These are phyloP conservation scores for Trametes hirsuta DNA, from an alignment of 1,284 basidiomycete species.

Conservation along the genomic window DNA sequence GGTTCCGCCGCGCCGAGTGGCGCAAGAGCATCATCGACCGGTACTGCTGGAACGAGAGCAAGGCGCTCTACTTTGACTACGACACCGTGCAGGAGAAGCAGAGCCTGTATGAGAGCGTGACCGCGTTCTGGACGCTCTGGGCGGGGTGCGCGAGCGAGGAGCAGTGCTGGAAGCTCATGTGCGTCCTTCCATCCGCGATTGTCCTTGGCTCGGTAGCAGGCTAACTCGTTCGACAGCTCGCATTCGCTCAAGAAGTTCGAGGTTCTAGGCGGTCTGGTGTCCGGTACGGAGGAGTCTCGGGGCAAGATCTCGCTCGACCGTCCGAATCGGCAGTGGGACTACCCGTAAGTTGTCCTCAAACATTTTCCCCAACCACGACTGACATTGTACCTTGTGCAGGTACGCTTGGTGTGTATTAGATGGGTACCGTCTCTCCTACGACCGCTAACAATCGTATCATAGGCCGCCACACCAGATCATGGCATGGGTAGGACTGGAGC, in stretches of 20 bases:
- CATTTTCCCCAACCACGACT: constrained; percentile 9
- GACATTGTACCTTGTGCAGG: constrained; percentile 37
- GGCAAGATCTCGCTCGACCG: constrained; percentile 94
- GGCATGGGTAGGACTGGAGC: constrained; percentile 95
- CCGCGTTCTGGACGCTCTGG: constrained; percentile 96
- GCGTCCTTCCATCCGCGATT: constrained; percentile 38
- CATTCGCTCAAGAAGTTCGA: constrained; percentile 94
- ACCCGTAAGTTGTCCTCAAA: constrained; percentile 62
- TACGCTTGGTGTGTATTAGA: constrained; percentile 60
- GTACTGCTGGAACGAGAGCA: constrained; percentile 97
- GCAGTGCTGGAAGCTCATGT: constrained; percentile 93
- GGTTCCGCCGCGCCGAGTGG: constrained; percentile 87
- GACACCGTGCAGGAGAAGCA: constrained; percentile 91
- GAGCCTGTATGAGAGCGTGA: constrained; percentile 94
- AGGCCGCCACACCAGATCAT: constrained; percentile 98
- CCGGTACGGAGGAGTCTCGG: constrained; percentile 95
- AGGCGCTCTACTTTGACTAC: constrained; percentile 95
- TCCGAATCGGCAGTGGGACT: constrained; percentile 99
- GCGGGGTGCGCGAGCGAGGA: constrained; percentile 95
- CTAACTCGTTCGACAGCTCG: constrained; percentile 49
- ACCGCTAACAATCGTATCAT: constrained; percentile 31
- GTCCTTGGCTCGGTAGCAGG: constrained; percentile 4
- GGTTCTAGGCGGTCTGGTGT: constrained; percentile 93
- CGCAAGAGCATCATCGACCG: constrained; percentile 88
- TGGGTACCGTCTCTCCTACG: constrained; percentile 10